These are phyloP conservation scores for Xerocomellus intermedius DNA, from an alignment of 768 basidiomycete genomes.

Conservation along the genomic window DNA sequence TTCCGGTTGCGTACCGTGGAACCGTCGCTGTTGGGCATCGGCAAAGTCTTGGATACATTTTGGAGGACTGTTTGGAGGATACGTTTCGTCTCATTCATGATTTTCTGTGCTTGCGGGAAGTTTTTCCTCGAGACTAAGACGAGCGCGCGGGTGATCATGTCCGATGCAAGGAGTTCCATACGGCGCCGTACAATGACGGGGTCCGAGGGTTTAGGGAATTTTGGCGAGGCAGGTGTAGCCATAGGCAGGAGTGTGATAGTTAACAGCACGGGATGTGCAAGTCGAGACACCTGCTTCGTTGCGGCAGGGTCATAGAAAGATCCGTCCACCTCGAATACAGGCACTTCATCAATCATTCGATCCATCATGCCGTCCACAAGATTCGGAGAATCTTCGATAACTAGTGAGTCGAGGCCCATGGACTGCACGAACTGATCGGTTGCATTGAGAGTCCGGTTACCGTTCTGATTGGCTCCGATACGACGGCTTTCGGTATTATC, in stretches of 20 bases:
- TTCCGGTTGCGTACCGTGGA: slow-evolving; percentile 66
- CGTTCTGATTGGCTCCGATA: slow-evolving; percentile 7
- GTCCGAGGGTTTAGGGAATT: slow-evolving; percentile 55
- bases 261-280: slow-evolving; percentile 91
- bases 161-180: slow-evolving; percentile 95
- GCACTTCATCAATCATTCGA: slow-evolving; percentile 95
- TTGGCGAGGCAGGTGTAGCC: slow-evolving; percentile 32
- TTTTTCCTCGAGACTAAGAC: slow-evolving; percentile 92
- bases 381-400: slow-evolving; percentile 67
- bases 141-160: slow-evolving; percentile 95
- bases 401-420: slow-evolving; percentile 74
- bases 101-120: slow-evolving; percentile 85
- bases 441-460: slow-evolving; percentile 54
- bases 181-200: slow-evolving; percentile 88
- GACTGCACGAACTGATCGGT: slow-evolving; percentile 88
- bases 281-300: slow-evolving; percentile 77
- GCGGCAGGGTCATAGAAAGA: slow-evolving; percentile 92
- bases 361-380: slow-evolving; percentile 93
- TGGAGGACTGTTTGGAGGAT: slow-evolving; percentile 91
- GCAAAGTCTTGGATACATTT: slow-evolving; percentile 72
- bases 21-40: slow-evolving; percentile 49
- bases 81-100: slow-evolving; percentile 86
- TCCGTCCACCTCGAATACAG: slow-evolving; percentile 93
- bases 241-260: slow-evolving; percentile 86
- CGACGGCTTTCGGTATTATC: slow-evolving; percentile 61